Evolutionary conservation across 148 eudicot genomes (phyloP), one percentile per base, ranked within the genome.

Genomic region (Rhododendron kiyosumense): DNA sequence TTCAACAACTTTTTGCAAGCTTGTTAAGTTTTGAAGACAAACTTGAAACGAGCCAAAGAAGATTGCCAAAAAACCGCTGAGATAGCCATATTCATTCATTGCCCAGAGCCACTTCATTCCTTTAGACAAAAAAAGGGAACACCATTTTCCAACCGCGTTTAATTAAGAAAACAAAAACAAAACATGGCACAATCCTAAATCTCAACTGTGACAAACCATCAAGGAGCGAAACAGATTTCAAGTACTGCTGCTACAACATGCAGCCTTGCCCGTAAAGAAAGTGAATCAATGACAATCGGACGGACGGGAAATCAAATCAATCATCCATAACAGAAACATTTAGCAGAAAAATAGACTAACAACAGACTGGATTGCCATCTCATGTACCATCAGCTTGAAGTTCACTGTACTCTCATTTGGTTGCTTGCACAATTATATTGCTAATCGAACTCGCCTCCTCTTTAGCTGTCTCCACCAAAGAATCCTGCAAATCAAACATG

Each of bases 391-490:
- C 3, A 17, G 61, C 61, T 54, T 54, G 13, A 15, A 54, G 18
- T 54, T 54, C 24, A 63, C 26, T 6, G 26, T 7, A 24, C 38
- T 86, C 88, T 91, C 90, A 94, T 87, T 94, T 95, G 59, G 98
- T 95, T 48, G 98, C 98, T 90, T 96, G 98, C 28, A 93, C 93
- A 83, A 96, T 95, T 48, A 94, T 95, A 85, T 96, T 94, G 89
- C 99, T 95, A 52, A 92, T 90, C 13, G 99, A 93, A 88, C 90
- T 90, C 36, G 93, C 94, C 89, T 94, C 92, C 86, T 96, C 99
- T 90, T 96, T 96, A 28, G 95, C 97, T 48, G 89, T 92, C 82
- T 96, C 99, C 73, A 96, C 99, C 84, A 96, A 86, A 36, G 98
- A 91, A 91, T 96, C 99, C 99, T 96, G 85, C 85, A 87, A 65